phyloP scores from a whole-genome alignment of 2,329 filamentous ascomycete species.

The Atkinsonella hypoxylon region DNA sequence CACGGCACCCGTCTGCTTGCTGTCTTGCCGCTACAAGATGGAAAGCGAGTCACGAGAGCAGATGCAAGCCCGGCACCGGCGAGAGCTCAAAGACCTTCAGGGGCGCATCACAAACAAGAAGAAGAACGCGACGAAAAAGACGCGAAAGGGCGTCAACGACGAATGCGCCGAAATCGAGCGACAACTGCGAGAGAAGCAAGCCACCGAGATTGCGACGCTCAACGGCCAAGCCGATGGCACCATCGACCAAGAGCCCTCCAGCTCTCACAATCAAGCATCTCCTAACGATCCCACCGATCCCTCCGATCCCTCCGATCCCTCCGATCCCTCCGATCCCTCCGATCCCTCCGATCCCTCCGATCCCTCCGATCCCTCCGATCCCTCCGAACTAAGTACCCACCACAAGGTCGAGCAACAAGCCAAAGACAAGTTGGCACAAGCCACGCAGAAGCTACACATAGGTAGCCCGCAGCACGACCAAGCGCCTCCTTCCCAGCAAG shows the following conservation, averaged over 20 bases:
- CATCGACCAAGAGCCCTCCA: too few species aligned
- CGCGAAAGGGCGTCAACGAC: slow-evolving; percentile 59
- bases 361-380: too few species aligned
- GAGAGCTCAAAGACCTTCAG: slow-evolving; percentile 80
- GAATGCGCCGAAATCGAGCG: slow-evolving; percentile 64
- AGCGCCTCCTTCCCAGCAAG: not conserved
- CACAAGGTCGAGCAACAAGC: not conserved
- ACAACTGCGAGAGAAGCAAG: slow-evolving; percentile 53
- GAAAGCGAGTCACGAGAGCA: slow-evolving; percentile 54
- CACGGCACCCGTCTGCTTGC: too few species aligned
- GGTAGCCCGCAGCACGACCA: too few species aligned
- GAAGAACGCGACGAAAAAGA: slow-evolving; percentile 89
- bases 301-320: too few species aligned
- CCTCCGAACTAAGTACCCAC: not conserved
- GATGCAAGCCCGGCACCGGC: slow-evolving; percentile 68
- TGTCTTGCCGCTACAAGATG: slow-evolving; percentile 10
- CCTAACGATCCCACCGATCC: too few species aligned
- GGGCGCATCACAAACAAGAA: slow-evolving; percentile 85
- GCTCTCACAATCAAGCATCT: too few species aligned
- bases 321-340: too few species aligned
- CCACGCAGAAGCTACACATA: not conserved
- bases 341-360: too few species aligned
- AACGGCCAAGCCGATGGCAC: too few species aligned
- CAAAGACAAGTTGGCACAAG: slow-evolving; percentile 9
- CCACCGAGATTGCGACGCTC: slow-evolving; percentile 41